These are phyloP conservation scores for Starmera amethionina DNA, from an alignment of 805 yeast species.

Conservation along the genomic window DNA sequence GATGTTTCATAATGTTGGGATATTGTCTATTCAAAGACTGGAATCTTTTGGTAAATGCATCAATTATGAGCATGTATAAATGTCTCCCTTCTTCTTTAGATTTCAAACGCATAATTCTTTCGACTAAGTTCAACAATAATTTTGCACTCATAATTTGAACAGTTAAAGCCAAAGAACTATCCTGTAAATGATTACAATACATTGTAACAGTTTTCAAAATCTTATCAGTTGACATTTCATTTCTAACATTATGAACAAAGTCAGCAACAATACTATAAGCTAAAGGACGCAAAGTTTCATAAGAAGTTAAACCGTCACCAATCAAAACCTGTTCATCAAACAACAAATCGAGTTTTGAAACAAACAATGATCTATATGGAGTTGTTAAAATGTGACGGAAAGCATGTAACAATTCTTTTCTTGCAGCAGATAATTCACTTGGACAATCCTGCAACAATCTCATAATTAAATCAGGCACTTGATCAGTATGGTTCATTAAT, in stretches of 20 bases:
- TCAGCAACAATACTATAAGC: constrained; percentile 96
- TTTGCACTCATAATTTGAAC: constrained; percentile 97
- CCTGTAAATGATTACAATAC: constrained; percentile 73
- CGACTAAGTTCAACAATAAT: constrained; percentile 76
- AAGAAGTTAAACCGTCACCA: constrained; percentile 88
- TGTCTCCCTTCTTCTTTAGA: constrained; percentile 70
- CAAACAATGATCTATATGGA: constrained; percentile 69
- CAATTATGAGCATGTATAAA: constrained; percentile 75
- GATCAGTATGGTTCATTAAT: constrained; percentile 41
- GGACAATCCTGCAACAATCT: constrained; percentile 92
- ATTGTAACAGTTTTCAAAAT: constrained; percentile 81
- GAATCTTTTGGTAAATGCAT: constrained; percentile 80
- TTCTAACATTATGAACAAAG: constrained; percentile 83
- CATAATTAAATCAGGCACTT: constrained; percentile 81
- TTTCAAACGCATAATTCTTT: constrained; percentile 73
- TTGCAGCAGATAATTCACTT: constrained; percentile 78
- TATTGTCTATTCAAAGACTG: constrained; percentile 65
- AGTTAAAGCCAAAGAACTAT: constrained; percentile 71
- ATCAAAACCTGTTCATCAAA: constrained; percentile 82
- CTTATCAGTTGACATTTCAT: constrained; percentile 71
- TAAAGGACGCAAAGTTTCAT: constrained; percentile 81
- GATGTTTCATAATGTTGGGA: constrained; percentile 52
- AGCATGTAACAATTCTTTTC: constrained; percentile 89
- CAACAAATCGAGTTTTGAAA: constrained; percentile 76
- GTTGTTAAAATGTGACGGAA: constrained; percentile 92